Evolutionary conservation across 768 basidiomycete species (phyloP), one percentile per base, ranked within the genome.

Genomic region (Boletus sp.): DNA sequence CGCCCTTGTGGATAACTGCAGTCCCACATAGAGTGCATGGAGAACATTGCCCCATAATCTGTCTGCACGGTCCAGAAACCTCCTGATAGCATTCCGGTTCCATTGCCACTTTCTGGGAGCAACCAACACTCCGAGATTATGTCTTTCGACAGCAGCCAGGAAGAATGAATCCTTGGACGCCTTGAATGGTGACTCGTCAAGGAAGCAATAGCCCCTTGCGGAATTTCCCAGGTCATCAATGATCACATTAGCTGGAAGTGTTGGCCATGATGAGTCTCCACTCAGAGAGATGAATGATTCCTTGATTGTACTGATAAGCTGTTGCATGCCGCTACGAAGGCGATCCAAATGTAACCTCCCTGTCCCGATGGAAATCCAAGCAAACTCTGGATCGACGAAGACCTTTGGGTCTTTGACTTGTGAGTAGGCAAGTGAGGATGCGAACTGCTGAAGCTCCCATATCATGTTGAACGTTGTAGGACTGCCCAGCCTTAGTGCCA

Each of bases 11-110:
- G 57, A 50, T 3, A 58, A 44, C 11, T 58, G 57, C 0, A 9
- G 10, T 1, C 52, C 48, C 8, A 58, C 49, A 3, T 50, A 58
- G 4, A 58, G 48, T 4, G 32, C 33, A 2, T 56, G 55, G 9
- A 44, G 17, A n/a, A 37, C n/a, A 3, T 50, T 9, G 1, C 48
- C 42, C 55, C 55, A 56, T 7, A 56, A 8, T 10, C 9, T 15
- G 28, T 56, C 55, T 0, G 35, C 48, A 10, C 48, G 6, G 2
- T 35, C n/a, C 48, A 50, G 11, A 4, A 50, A 50, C 3, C 0
- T 7, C 8, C 18, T 4, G 5, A 44, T 12, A 1, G 42, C 20
- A 4, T 4, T 1, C n/a, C 12, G 2, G 18, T 54, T 17, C 46
- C 53, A 54, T 6, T 2, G 1, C 51, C 51, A 45, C 10, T 9